Percentiles rank a stretch among this genome's conserved stretches.
phyloP scores from a whole-genome alignment of 306 rosid species.

The Lathyrus tuberosus region DNA sequence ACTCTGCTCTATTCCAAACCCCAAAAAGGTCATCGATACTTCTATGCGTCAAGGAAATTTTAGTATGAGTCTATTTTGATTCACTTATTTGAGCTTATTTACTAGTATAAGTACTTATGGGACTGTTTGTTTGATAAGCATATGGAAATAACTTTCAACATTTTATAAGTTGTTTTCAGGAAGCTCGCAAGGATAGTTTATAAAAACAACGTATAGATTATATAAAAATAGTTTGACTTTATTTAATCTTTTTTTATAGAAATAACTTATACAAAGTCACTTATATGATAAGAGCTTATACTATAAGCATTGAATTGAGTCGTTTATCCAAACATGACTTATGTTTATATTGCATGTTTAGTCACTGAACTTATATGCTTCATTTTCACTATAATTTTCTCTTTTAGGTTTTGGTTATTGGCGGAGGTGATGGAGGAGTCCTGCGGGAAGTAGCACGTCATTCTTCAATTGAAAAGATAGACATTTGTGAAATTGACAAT shows the following conservation, averaged over 20 bases:
- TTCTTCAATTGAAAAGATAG: constrained; percentile 84
- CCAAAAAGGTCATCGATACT: constrained; percentile 68
- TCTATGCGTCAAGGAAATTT: constrained; percentile 19
- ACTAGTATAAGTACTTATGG: background rate
- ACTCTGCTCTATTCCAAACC: constrained; percentile 89
- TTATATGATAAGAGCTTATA: background rate
- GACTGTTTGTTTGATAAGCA: background rate
- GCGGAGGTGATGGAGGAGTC: constrained; percentile 99
- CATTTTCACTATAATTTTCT: constrained; percentile 25
- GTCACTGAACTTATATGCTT: constrained; percentile 3
- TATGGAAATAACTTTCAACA: background rate
- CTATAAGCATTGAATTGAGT: background rate
- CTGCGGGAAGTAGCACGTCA: constrained; percentile 91
- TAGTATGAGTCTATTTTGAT: background rate
- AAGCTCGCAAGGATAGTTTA: background rate
- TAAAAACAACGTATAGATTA: background rate
- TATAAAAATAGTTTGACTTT: background rate
- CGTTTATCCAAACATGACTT: too few relatives aligned
- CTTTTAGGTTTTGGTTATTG: constrained; percentile 87
- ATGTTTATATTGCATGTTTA: constrained; percentile 17
- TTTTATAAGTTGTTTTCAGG: too few relatives aligned
- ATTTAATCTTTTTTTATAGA: background rate
- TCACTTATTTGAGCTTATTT: background rate
- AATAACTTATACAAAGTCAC: background rate
- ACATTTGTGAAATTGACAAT: constrained; percentile 96